Evolutionary conservation across 177 flowering plant species (phyloP), one percentile per base, ranked within the genome.

Genomic region (Vitis hybrid): DNA sequence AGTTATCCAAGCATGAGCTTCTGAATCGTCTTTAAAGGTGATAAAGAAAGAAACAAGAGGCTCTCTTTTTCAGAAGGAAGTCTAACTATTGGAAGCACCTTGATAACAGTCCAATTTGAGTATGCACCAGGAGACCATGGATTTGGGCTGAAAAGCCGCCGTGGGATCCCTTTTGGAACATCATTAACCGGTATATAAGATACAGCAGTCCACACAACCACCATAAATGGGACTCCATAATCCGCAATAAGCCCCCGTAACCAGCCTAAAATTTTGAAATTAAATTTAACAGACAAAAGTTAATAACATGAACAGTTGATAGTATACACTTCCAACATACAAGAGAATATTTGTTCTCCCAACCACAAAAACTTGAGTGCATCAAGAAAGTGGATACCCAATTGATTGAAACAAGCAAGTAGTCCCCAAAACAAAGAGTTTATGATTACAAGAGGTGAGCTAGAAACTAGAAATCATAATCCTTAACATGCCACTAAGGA

Each of bases 181-280:
- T 80, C 80, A 32, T 84, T 79, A 63, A 69, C 85, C 10, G 96
- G 96, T 54, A 87, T 80, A 72, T 91, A 95, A 45, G 99, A 95
- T 61, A 85, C 62, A 17, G 84, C 96, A 51, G 98, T 91, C 99
- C 99, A 95, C 11, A 88, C 86, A 66, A 95, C 84, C 72, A 95
- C 96, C 99, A 95, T 90, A 30, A 95, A 71, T 56, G 99, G 99
- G 63, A 95, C 99, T 21, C 99, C 99, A 78, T 95, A 95, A 73
- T 95, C 99, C 14, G 99, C 99, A 64, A 91, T 81, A 23, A 93
- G 82, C 57, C 99, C 94, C 66, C 98, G 81, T 70, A 93, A 79
- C 86, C 84, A 86, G 56, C 97, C 98, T 91, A 71, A 13, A 75
- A 56, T 51, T 65, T 72, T 55, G 17, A 34, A 17, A 63, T n/a